Percentiles rank a stretch among this genome's conserved stretches.
Evolutionary conservation across 2,329 filamentous ascomycete species (phyloP).

Genomic region (Beauveria sp.): DNA sequence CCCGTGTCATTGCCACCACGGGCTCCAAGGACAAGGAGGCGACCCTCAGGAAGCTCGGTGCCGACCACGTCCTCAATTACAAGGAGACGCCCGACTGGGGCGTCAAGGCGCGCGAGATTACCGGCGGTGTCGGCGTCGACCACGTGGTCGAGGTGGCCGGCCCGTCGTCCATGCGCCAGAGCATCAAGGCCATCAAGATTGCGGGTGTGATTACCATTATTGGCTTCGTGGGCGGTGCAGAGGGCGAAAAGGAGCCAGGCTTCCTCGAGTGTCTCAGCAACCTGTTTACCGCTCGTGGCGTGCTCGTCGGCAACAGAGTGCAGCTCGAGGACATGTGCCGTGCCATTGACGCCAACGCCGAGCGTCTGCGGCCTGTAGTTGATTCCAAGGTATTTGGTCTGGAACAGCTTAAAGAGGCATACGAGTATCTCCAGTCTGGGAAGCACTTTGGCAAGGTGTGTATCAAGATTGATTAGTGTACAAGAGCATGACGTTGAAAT

Average conservation of each 20-base stretch:
- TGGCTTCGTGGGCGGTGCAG: conserved; percentile 26
- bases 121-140: conserved; percentile 37
- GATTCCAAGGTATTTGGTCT: conserved; percentile 34
- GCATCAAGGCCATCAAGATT: conserved; percentile 35
- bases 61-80: conserved; percentile 45
- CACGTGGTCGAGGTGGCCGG: conserved; percentile 42
- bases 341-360: conserved; percentile 38
- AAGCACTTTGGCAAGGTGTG: conserved; percentile 29
- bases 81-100: conserved; percentile 38
- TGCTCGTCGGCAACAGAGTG: conserved; percentile 36
- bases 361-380: conserved; percentile 36
- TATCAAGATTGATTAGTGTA: conserved; percentile 1
- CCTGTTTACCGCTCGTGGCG: conserved; percentile 35
- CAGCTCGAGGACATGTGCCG: conserved; percentile 46
- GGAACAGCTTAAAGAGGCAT: conserved; percentile 29
- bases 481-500: no score
- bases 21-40: conserved; percentile 36
- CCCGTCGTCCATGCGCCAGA: conserved; percentile 34
- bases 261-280: conserved; percentile 26
- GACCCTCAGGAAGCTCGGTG: conserved; percentile 37
- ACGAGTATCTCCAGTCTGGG: conserved; percentile 18
- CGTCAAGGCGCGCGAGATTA: conserved; percentile 33
- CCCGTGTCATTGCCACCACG: conserved; percentile 41
- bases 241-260: conserved; percentile 20
- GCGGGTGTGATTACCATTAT: conserved; percentile 38